Evolutionary conservation across 176 grass and related monocot species (phyloP), one percentile per base, ranked within the genome.

Genomic region (Carex kokanica): DNA sequence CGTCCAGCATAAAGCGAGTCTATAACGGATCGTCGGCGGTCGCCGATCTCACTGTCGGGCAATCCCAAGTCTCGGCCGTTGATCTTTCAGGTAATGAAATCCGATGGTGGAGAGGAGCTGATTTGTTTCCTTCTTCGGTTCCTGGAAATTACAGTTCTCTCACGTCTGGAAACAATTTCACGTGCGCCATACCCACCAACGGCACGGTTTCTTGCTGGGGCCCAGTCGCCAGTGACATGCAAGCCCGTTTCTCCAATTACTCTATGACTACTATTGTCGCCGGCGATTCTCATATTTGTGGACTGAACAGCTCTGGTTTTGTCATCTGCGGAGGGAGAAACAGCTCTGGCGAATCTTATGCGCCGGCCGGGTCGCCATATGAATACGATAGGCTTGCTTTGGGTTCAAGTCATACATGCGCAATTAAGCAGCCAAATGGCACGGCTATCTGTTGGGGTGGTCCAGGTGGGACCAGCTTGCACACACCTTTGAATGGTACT

Each of bases 361-460:
- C 59, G 16, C 79, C 86, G 7, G 2, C 36, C 2, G 63, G 62
- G 23, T 25, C 89, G 16, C 27, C 60, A 2, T 90, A 74, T 11
- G 86, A 64, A 40, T 86, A 91, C 47, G 60, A 11, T 38, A 89
- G 91, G 0, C 85, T 95, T 0, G 93, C 93, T 20, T 86, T 99
- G 13, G 93, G 93, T 6, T 90, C 83, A 6, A 45, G 74, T 6
- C 91, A 99, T 86, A 90, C 91, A 1, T 99, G 96, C 62, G 96
- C 87, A 0, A 66, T 99, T 14, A 27, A 21, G 20, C 77, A 64
- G 14, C 57, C 77, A 2, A 88, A 90, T 83, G 68, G 60, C 77
- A 93, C 88, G 2, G 91, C 88, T 8, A 77, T 85, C 32, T 99
- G 96, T 85, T 99, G 96, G 96, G 92, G 8, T 52, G 89, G 92